Percentiles rank a stretch among this genome's conserved stretches.
Evolutionary conservation across 1,284 basidiomycete species (phyloP).

Genomic region (Agroathelia rolfsii): DNA sequence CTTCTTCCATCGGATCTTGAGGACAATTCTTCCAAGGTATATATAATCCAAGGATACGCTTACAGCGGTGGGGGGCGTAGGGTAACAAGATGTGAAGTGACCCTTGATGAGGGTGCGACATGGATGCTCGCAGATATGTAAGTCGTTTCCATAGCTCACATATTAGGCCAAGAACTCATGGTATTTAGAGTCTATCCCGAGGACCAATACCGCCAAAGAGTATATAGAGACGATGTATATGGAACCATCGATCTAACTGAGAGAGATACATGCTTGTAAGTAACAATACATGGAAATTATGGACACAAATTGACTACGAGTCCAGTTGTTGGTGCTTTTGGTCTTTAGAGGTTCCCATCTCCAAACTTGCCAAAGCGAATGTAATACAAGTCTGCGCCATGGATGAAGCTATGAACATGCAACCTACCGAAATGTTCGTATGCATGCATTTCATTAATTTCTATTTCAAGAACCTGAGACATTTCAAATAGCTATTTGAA

Average conservation of each 20-base stretch:
- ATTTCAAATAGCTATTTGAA: constrained; percentile 35
- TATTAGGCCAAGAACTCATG: not conserved
- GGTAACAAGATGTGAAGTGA: constrained; percentile 51
- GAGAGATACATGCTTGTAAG: constrained; percentile 42
- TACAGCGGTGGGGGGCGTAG: constrained; percentile 60
- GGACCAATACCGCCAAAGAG: constrained; percentile 35
- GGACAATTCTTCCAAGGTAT: constrained; percentile 16
- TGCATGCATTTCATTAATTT: constrained; percentile 8
- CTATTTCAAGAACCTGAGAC: too few species aligned
- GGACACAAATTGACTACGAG: not conserved
- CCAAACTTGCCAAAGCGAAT: constrained; percentile 24
- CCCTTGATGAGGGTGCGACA: constrained; percentile 44
- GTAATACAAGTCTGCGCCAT: constrained; percentile 45
- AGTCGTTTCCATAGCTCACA: constrained; percentile 9
- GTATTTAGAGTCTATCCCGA: constrained; percentile 36
- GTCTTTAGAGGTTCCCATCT: constrained; percentile 32
- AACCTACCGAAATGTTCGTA: constrained; percentile 37
- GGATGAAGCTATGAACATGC: constrained; percentile 42
- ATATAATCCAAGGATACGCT: constrained; percentile 46
- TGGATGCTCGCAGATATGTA: constrained; percentile 44
- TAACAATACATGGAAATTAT: not conserved
- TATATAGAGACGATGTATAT: constrained; percentile 20
- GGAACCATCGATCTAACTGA: constrained; percentile 36
- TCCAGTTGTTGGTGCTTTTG: constrained; percentile 59
- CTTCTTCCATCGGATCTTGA: constrained; percentile 12